These are phyloP conservation scores for Ganoderma resinaceum DNA, from an alignment of 1,284 basidiomycete species.

Conservation along the genomic window DNA sequence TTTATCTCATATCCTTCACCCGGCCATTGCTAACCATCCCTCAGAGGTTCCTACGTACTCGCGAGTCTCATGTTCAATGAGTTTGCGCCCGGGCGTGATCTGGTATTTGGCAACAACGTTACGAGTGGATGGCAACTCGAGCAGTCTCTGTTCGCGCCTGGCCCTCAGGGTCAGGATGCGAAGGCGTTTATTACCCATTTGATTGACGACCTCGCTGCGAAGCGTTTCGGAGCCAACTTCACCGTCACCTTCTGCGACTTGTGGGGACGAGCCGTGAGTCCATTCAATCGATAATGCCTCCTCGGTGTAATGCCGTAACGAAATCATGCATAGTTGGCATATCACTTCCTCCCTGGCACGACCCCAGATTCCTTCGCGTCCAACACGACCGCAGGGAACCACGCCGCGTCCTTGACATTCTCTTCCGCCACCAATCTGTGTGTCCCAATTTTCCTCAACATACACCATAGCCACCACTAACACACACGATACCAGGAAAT, in stretches of 20 bases:
- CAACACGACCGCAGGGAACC: slow-evolving; percentile 15
- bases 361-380: slow-evolving; percentile 11
- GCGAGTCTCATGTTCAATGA: slow-evolving; percentile 20
- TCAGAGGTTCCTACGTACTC: slow-evolving; percentile 16
- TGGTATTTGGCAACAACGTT: slow-evolving; percentile 16
- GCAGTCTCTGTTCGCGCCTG: slow-evolving; percentile 7
- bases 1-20: not conserved
- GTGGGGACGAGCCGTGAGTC: slow-evolving; percentile 14
- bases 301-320: not conserved
- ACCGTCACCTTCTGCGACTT: slow-evolving; percentile 19
- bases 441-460: not conserved
- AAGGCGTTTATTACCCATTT: slow-evolving; percentile 6
- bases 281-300: too few relatives aligned
- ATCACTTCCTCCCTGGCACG: slow-evolving; percentile 17
- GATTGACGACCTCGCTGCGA: slow-evolving; percentile 17
- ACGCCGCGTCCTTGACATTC: slow-evolving; percentile 14
- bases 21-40: not conserved
- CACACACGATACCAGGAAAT: not conserved
- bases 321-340: not conserved
- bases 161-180: slow-evolving; percentile 11
- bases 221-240: slow-evolving; percentile 12
- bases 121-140: slow-evolving; percentile 16
- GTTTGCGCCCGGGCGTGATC: slow-evolving; percentile 5
- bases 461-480: too few relatives aligned
- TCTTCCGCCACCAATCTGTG: slow-evolving; percentile 17